A percentile compares a stretch with the other conserved stretches of the same genome.
These are phyloP conservation scores for Pythium dissimile DNA, from an alignment of 352 stramenopile genomes.

Conservation along the genomic window DNA sequence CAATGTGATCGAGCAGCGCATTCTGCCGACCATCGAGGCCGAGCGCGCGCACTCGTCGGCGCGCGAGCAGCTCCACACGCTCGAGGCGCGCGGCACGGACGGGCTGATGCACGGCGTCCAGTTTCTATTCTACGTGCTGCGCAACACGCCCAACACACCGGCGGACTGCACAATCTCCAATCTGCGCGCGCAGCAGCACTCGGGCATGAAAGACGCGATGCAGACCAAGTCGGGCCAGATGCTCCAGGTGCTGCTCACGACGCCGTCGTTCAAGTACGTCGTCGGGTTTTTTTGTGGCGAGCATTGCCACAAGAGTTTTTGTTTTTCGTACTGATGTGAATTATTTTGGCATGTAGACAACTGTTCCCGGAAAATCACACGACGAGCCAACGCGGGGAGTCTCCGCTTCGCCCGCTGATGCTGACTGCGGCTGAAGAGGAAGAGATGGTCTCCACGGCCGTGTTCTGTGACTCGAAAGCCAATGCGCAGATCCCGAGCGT, in stretches of 20 bases:
- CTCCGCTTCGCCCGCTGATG: conserved; percentile 37
- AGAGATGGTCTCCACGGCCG: conserved; percentile 60
- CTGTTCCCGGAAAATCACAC: conserved; percentile 51
- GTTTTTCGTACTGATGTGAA: no score
- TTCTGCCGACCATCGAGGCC: conserved; percentile 78
- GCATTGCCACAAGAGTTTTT: no score
- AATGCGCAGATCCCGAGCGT: conserved; percentile 56
- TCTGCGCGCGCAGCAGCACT: conserved; percentile 74
- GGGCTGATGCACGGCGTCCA: conserved; percentile 85
- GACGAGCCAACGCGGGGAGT: conserved; percentile 32
- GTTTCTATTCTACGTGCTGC: conserved; percentile 85
- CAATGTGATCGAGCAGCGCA: conserved; percentile 70
- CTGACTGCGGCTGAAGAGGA: conserved; percentile 71
- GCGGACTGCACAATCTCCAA: conserved; percentile 84
- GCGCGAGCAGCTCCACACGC: conserved; percentile 72
- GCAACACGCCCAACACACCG: conserved; percentile 80
- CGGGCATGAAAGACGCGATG: conserved; percentile 85
- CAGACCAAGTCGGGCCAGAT: conserved; percentile 81
- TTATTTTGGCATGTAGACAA: conserved; percentile 21
- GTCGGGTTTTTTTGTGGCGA: no score
- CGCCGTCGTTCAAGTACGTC: conserved; percentile 77
- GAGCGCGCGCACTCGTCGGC: conserved; percentile 79
- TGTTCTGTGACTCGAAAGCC: conserved; percentile 57
- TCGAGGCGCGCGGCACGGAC: conserved; percentile 74
- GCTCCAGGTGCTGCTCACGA: conserved; percentile 77